Evolutionary conservation across 2,329 filamentous ascomycete species (phyloP).

Genomic region (Pseudocercospora eumusae): DNA sequence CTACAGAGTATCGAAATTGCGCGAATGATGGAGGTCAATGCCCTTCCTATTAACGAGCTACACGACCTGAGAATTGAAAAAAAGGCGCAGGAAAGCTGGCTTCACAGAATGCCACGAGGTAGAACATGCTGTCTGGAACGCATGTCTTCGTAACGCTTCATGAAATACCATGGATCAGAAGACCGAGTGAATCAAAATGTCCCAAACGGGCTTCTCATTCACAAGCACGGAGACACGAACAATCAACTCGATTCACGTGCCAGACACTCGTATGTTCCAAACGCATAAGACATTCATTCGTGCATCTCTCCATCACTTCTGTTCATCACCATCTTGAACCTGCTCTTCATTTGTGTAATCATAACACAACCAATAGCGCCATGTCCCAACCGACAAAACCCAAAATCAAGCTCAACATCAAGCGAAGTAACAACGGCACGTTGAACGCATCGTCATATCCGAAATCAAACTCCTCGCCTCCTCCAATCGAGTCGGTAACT

Average conservation of each 20-base stretch:
- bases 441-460: not conserved
- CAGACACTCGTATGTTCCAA: not conserved
- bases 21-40: no score
- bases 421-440: not conserved
- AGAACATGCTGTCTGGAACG: not conserved
- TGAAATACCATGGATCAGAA: no score
- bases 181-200: not conserved
- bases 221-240: not conserved
- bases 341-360: not conserved
- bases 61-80: no score
- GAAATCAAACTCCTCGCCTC: not conserved
- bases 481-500: not conserved
- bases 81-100: no score
- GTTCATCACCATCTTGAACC: not conserved
- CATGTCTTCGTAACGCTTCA: no score
- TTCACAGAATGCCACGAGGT: no score
- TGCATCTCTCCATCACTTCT: not conserved
- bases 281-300: not conserved
- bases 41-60: no score
- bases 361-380: not conserved
- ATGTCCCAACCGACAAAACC: not conserved
- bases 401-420: conserved; percentile 3
- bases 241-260: not conserved
- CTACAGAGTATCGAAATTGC: not conserved
- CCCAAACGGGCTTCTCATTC: not conserved